Base-by-base conservation (phyloP, 1,139 yeast genomes). In the Blastobotrys aristatus region DNA sequence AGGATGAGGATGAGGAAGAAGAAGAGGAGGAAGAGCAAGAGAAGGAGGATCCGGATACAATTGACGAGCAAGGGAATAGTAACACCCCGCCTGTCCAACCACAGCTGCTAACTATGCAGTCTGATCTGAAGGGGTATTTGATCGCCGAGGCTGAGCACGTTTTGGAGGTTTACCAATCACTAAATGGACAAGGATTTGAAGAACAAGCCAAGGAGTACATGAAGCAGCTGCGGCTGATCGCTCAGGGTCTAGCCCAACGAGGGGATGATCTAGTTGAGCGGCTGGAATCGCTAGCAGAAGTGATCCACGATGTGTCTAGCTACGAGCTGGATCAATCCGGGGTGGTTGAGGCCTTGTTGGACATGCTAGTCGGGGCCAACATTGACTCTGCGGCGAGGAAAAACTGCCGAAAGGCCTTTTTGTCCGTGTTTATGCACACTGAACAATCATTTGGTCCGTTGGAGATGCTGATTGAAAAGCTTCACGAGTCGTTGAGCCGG, bases 291-390 rank as follows among this genome's bases (percentile, higher is more conserved):
- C 84, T 27, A 67, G 69, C 20, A 40, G 46, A 4, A 54, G 65
- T 3, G 53, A 59, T 67, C 1, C 61, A 71, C 8, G 57, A 63
- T 0, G 65, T 84, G 4, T 85, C 95, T 0, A 82, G 94, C 53
- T 87, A 82, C 67, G 96, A 88, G 61, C 68, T 89, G 37, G 72
- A 81, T 11, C 75, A 84, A 2, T 84, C 90, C 0, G 90, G 90
- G 0, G 64, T 86, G 5, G 72, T 84, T 18, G 72, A 71, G 6
- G 60, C 72, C 0, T 64, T 88, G 34, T 64, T 77, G 1, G 51
- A 58, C 0, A 54, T 76, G 4, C 74, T 84, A 44, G 62, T 67
- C 11, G 64, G 34, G 2, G 18, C 22, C 10, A 7, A 62, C 3
- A 65, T 65, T 7, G 49, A 52, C 2, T 49, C 46, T 4, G 54